phyloP scores from a whole-genome alignment of 2,329 filamentous ascomycete species.

The Triangularia verruculosa region DNA sequence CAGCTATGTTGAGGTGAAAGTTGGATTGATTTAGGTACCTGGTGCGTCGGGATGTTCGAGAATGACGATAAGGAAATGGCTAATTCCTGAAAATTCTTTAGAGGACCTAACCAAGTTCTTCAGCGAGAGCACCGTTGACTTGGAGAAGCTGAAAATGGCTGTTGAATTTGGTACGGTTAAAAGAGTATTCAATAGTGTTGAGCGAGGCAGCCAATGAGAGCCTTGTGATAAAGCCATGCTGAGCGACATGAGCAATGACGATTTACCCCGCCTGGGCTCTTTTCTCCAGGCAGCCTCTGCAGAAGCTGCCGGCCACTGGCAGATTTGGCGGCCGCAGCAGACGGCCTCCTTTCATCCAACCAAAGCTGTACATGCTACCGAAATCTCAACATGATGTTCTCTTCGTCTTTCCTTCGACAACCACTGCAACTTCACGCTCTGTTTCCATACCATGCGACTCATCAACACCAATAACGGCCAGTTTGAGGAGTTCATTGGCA shows the following conservation, averaged over 20 bases:
- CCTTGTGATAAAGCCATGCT: not conserved
- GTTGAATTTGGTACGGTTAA: not conserved
- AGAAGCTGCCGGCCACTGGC: not conserved
- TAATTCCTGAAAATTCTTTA: too few relatives aligned
- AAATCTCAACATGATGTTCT: not conserved
- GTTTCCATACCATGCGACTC: not conserved
- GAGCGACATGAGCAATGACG: not conserved
- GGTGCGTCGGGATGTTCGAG: too few relatives aligned
- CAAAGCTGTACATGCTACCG: not conserved
- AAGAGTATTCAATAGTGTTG: not conserved
- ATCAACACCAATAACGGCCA: not conserved
- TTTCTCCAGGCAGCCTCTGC: not conserved
- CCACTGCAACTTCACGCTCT: not conserved
- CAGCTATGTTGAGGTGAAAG: too few relatives aligned
- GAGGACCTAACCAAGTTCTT: too few relatives aligned
- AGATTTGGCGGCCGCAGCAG: not conserved
- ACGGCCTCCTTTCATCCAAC: not conserved
- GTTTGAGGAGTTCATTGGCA: constrained; percentile 1
- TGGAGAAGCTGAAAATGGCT: too few relatives aligned
- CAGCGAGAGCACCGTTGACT: too few relatives aligned
- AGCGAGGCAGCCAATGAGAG: not conserved
- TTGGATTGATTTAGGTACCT: too few relatives aligned
- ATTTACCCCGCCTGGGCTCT: not conserved
- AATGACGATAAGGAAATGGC: too few relatives aligned
- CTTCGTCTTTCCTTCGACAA: not conserved